Evolutionary conservation across 176 grass and related monocot genomes (phyloP), one percentile per base, ranked within the genome.

Genomic region (Elaeis guineensis): DNA sequence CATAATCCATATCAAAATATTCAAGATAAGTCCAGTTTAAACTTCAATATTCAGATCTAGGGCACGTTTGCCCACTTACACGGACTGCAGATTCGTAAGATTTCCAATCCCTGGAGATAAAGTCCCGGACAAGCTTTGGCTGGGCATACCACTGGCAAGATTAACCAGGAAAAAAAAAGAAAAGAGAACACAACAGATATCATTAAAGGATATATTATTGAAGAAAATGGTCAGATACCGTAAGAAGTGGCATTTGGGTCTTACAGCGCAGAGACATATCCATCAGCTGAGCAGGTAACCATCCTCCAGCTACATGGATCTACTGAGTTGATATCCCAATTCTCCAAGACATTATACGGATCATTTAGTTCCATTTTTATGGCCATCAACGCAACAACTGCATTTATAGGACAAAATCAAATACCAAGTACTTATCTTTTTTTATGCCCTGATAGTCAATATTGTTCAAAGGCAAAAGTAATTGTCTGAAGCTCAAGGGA

Each of bases 261-360:
- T 17, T 75, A 90, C 91, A 95, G 52, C 11, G 66, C 39, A 49
- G 28, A 55, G 17, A 95, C 65, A 17, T 67, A 77, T 64, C 91
- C 86, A 3, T 54, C 54, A 12, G 63, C 18, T 50, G 78, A 55
- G 71, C 86, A 95, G 53, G 62, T 77, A 51, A 95, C 78, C 80
- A 86, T 74, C 25, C 50, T 72, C 83, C 91, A 95, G 66, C 22
- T 51, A 74, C 91, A 95, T n/a, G 86, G 86, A 22, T 84, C 69
- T 29, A 77, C 86, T 21, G 77, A 84, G 57, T 28, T 70, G 67
- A 62, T 54, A 59, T 79, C 71, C 90, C 90, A 95, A 81, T 74
- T 82, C 25, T 61, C 32, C 52, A 95, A 78, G 39, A 85, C 65
- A 9, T 75, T 68, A n/a, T 70, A 54, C 11, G 83, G 80, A 28